Evolutionary conservation across 2,329 filamentous ascomycete genomes (phyloP), one percentile per base, ranked within the genome.

Genomic region (Sporothrix mexicana): DNA sequence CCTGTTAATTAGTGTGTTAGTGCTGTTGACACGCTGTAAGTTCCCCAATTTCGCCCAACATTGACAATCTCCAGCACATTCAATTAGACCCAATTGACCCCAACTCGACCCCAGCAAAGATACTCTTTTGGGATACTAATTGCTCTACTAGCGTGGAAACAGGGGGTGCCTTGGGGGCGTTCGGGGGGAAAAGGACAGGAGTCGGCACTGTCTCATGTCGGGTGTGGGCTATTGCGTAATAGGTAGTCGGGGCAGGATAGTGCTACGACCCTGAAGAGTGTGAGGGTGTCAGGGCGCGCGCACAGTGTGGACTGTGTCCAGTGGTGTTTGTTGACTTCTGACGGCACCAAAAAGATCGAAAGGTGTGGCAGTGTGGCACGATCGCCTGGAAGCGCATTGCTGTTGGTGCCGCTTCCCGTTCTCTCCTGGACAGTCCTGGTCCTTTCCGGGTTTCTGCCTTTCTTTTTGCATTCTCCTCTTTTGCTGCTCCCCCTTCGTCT

Each of bases 121-220:
- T 47, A 23, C 67, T n/a, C 67, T 4, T 47, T 47, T 43, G 51
- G 67, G 67, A 23, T 10, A 45, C 30, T 59, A 36, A n/a, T 36
- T 47, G 67, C 67, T 51, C 49, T 59, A 8, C 10, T 69, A 43
- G 67, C 17, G 66, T 41, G n/a, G 12, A 20, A 12, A 55, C 51
- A 66, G 20, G n/a, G 59, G 12, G 20, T 23, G 20, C 41, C 36
- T 45, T 47, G 9, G 61, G 61, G 61, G n/a, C n/a, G 61, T 3
- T 25, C 10, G 61, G 36, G 61, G 20, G 1, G 8, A 43, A 43
- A 23, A 23, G 41, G 61, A 64, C 61, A 47, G 61, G 61, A 66
- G 61, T 25, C 61, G 61, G 61, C 61, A 64, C 59, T 64, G 61
- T 66, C 61, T 66, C 61, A 66, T 47, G 41, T 66, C 30, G n/a